Evolutionary conservation across 371 early-diverging fungal species (phyloP), one percentile per base, ranked within the genome.

Genomic region (Actinomortierella wolfii): DNA sequence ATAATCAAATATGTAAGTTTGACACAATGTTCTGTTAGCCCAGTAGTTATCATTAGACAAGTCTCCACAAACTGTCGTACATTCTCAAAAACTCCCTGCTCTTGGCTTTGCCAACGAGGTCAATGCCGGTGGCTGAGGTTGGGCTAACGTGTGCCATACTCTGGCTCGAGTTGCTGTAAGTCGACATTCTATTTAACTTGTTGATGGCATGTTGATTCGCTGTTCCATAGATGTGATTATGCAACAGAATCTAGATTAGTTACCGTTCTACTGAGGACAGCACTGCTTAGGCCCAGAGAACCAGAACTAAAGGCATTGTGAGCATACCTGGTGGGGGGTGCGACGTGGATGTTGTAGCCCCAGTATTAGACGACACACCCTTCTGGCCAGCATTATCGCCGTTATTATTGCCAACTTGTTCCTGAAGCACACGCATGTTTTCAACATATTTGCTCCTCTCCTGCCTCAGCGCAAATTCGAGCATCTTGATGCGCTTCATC

Each of bases 401-500:
- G 25, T 21, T 21, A 23, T n/a, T 44, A 42, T n/a, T 3, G 21
- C 17, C 48, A 59, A 23, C 25, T 46, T 66, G 26, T 40, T 45
- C 17, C 57, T 57, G 39, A 56, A 57, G 44, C 59, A 41, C 41
- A 34, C 34, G 34, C 34, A 34, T 34, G 34, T 34, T 34, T 34
- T 68, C 69, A 44, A 68, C 59, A 60, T 68, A 62, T 24, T 77
- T 77, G 56, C 63, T 61, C 68, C 65, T 85, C 66, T 92, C 90
- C 69, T 88, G 86, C 51, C 82, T 62, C 62, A 96, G 64, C 13
- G 93, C 91, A 80, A 83, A 92, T 77, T 96, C 95, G 13, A 96
- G 82, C 95, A 96, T 93, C 75, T 92, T 92, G 41, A 94, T 86
- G 43, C 95, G 77, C 67, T 88, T 83, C 78, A 91, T 67, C 55